phyloP scores from a whole-genome alignment of 331 rosid genomes.

The Phaseolus coccineus region DNA sequence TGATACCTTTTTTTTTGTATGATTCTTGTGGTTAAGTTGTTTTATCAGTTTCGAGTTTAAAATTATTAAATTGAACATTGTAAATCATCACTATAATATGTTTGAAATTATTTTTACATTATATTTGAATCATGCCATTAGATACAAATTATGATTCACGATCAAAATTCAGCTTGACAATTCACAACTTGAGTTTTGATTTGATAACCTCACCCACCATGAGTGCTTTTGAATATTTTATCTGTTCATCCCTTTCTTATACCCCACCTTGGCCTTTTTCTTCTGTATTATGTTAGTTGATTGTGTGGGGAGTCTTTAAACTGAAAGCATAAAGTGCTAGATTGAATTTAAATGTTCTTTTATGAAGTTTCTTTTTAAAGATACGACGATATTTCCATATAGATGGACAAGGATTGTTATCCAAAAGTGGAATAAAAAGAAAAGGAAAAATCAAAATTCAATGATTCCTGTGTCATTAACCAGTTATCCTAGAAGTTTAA shows the following conservation, averaged over 20 bases:
- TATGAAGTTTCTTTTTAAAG: slow-evolving; percentile 5
- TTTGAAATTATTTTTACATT: not conserved
- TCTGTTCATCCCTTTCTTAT: slow-evolving; percentile 12
- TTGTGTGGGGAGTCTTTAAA: not conserved
- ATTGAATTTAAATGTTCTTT: slow-evolving; percentile 3
- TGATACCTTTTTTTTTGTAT: not conserved
- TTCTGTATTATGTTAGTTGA: slow-evolving; percentile 3
- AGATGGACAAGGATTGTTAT: not conserved
- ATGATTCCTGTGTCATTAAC: not conserved
- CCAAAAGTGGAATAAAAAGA: slow-evolving; percentile 5
- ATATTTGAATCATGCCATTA: not conserved
- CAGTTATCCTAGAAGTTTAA: not conserved
- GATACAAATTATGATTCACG: not conserved
- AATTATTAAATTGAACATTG: not conserved
- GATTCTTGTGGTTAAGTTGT: not conserved
- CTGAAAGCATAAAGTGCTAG: slow-evolving; percentile 16
- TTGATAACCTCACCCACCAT: slow-evolving; percentile 2
- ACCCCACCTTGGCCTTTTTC: slow-evolving; percentile 7
- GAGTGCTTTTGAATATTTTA: not conserved
- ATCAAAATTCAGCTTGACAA: not conserved
- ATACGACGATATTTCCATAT: too few species aligned
- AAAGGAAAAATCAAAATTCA: not conserved
- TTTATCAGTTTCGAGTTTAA: not conserved
- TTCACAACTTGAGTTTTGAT: not conserved
- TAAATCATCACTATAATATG: not conserved